phyloP scores from a whole-genome alignment of 1,284 basidiomycete species.

The Puccinia novopanici region DNA sequence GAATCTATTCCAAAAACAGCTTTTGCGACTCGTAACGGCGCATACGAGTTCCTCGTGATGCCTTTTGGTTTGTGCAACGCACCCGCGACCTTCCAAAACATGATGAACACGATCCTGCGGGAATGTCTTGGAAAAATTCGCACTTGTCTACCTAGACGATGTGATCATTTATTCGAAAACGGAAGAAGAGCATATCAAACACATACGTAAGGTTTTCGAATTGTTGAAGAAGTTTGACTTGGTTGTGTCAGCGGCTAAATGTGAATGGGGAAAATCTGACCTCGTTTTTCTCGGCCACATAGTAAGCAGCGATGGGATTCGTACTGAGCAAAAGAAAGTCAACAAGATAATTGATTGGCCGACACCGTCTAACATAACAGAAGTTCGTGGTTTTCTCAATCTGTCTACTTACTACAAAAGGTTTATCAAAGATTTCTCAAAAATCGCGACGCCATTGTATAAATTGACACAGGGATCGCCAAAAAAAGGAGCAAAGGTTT shows the following conservation, averaged over 20 bases:
- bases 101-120: neutral
- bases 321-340: neutral
- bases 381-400: conserved; percentile 23
- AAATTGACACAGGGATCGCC: conserved; percentile 12
- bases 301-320: neutral
- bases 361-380: neutral
- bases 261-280: neutral
- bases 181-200: neutral
- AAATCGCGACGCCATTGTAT: neutral
- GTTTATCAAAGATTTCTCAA: conserved; percentile 6
- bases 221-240: neutral
- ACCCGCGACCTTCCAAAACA: too few species aligned
- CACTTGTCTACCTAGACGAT: conserved; percentile 13
- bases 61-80: too few species aligned
- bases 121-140: conserved; percentile 3
- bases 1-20: too few species aligned
- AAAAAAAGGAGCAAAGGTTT: neutral
- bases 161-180: conserved; percentile 12
- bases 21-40: too few species aligned
- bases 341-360: neutral
- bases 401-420: conserved; percentile 21
- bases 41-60: too few species aligned
- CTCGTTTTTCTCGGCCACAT: conserved; percentile 18
- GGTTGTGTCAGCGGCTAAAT: neutral
- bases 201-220: conserved; percentile 9